These are phyloP conservation scores for Aquilaria sinensis DNA, from an alignment of 345 rosid species.

Conservation along the genomic window DNA sequence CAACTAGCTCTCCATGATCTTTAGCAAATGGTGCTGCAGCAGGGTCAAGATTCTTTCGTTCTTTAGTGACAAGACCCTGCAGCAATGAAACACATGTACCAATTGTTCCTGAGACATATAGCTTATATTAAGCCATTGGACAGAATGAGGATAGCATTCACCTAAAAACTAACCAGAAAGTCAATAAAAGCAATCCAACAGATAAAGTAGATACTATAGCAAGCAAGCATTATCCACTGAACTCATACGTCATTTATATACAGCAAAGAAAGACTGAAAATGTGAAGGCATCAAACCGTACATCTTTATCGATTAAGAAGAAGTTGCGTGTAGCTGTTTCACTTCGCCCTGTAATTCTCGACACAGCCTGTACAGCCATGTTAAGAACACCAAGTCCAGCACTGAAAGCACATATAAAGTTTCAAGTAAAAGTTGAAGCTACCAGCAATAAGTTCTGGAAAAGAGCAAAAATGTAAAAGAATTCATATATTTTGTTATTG, in stretches of 20 bases:
- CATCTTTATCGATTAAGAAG: constrained; percentile 91
- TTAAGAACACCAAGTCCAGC: constrained; percentile 97
- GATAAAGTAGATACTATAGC: constrained; percentile 6
- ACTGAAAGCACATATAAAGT: constrained; percentile 40
- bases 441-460: constrained; percentile 1
- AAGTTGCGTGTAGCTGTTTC: constrained; percentile 46
- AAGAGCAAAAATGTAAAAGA: neutral
- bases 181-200: neutral
- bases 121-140: neutral
- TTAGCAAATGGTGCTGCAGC: constrained; percentile 86
- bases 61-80: constrained; percentile 94
- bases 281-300: constrained; percentile 27
- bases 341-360: constrained; percentile 69
- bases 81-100: constrained; percentile 10
- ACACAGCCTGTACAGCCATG: constrained; percentile 69
- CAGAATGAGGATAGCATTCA: neutral
- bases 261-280: constrained; percentile 1
- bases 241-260: neutral
- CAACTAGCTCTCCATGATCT: constrained; percentile 50
- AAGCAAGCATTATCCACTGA: neutral
- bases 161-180: neutral
- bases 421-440: constrained; percentile 8
- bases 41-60: constrained; percentile 79
- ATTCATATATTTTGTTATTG: neutral
- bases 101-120: constrained; percentile 5